Base-by-base conservation (phyloP, 768 basidiomycete species). In the Boletellus ananiceps region DNA sequence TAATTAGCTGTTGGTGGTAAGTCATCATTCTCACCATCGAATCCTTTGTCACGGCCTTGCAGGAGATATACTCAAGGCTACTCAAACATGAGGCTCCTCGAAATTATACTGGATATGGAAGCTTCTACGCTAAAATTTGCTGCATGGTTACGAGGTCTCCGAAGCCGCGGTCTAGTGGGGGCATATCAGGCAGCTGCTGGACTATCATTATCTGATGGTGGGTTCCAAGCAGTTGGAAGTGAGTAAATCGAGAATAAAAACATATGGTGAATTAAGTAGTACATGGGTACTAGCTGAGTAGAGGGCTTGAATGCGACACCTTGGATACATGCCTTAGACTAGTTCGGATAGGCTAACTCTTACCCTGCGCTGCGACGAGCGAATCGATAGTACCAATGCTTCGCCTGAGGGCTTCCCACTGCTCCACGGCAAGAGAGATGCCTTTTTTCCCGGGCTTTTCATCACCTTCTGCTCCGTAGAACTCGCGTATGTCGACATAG, bases 381-480 rank as follows among this genome's bases (percentile, higher is more conserved):
- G 71, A 58, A 59, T 88, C 84, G 46, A 89, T 75, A n/a, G 60
- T 65, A 9, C 58, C 56, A 1, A 66, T 54, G 34, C 68, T 66
- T 14, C 62, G 63, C 60, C 78, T 83, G 46, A 89, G 67, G 11
- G 62, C 57, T 39, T 82, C 68, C 85, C 85, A 86, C 79, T 86
- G 86, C 16, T 89, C 87, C 3, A 69, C 40, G 13, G 70, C 64
- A 23, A 92, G 71, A 0, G 84, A 77, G 44, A 91, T 86, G 8
- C 88, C 89, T 58, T 90, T 92, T 66, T 88, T 91, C 0, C 87
- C 86, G 0, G 89, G 88, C 53, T 84, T 88, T 55, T 79, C 74
- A 4, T 83, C 81, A 5, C 82, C 80, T 1, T 77, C 69, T 18
- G 67, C 62, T 45, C 66, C 73, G 46, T 86, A 92, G 57, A 76